Evolutionary conservation across 495 filamentous ascomycete genomes (phyloP).

Genomic region (Mycothermus thermophilus): DNA sequence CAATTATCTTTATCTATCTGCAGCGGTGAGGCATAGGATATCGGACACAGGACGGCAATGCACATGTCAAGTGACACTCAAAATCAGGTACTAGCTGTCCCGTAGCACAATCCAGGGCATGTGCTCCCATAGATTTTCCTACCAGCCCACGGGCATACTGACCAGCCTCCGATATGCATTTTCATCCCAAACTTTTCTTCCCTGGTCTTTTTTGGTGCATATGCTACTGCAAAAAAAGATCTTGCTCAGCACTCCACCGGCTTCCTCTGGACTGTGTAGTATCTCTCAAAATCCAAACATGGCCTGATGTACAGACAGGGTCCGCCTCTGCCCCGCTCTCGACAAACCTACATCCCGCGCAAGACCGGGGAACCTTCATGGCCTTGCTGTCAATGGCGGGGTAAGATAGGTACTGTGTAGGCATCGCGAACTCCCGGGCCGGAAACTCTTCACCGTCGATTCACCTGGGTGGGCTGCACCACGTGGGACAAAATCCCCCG

Average conservation of each 20-base stretch:
- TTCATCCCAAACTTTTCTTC: neutral
- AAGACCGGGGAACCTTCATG: neutral
- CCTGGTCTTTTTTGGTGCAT: no score
- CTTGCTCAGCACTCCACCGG: neutral
- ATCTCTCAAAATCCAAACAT: no score
- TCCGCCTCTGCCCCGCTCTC: neutral
- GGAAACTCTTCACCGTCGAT: neutral
- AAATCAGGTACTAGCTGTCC: neutral
- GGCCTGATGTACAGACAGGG: no score
- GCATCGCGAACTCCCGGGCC: no score
- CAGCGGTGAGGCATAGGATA: neutral
- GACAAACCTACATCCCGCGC: neutral
- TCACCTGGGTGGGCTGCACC: neutral
- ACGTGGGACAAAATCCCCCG: constrained; percentile 5
- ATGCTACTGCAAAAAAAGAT: no score
- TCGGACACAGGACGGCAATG: neutral
- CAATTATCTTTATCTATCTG: no score
- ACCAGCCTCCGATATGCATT: neutral
- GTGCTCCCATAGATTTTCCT: no score
- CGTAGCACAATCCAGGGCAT: constrained; percentile 1
- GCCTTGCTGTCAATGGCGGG: neutral
- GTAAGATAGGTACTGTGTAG: no score
- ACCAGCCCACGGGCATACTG: no score
- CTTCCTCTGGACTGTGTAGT: neutral
- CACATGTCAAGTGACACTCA: neutral